Conservation (phyloP, 192 early-diverging fungal genomes). For the Entophlyctis luteolus region DNA sequence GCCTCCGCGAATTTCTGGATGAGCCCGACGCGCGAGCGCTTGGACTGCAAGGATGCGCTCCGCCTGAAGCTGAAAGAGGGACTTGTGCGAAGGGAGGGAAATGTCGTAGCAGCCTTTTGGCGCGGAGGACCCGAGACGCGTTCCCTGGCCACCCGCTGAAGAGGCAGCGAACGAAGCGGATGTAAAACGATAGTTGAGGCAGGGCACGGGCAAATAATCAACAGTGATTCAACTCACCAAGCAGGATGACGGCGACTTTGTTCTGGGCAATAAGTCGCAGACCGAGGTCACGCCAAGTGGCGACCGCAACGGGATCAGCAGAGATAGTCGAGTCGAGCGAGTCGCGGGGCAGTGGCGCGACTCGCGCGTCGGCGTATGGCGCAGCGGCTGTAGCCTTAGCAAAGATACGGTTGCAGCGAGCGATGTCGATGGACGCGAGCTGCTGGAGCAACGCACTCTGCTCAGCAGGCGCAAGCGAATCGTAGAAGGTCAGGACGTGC, state of each 20-base stretch:
- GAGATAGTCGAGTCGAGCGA: constrained; percentile 44
- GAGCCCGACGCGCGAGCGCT: constrained; percentile 51
- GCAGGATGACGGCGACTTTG: constrained; percentile 91
- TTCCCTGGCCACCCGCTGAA: constrained; percentile 27
- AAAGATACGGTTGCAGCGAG: constrained; percentile 78
- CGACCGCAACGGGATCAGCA: constrained; percentile 14
- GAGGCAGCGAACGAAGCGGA: no score
- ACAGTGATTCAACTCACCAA: constrained; percentile 53
- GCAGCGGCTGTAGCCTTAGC: constrained; percentile 60
- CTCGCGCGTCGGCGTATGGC: constrained; percentile 37
- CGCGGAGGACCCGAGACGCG: constrained; percentile 56
- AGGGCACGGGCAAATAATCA: no score
- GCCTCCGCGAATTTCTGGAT: constrained; percentile 15
- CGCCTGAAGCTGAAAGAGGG: constrained; percentile 91
- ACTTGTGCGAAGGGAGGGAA: constrained; percentile 78
- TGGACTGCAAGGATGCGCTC: constrained; percentile 87
- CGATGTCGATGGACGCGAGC: constrained; percentile 70
- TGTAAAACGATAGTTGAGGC: no score
- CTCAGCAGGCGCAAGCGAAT: constrained; percentile 58
- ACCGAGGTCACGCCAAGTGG: constrained; percentile 71
- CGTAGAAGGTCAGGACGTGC: constrained; percentile 83
- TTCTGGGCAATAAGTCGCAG: constrained; percentile 74
- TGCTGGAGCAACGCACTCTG: constrained; percentile 61
- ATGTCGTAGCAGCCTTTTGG: constrained; percentile 98
- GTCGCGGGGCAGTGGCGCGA: constrained; percentile 72